These are phyloP conservation scores for Penicillium cataractarum DNA, from an alignment of 495 filamentous ascomycete species.

Conservation along the genomic window DNA sequence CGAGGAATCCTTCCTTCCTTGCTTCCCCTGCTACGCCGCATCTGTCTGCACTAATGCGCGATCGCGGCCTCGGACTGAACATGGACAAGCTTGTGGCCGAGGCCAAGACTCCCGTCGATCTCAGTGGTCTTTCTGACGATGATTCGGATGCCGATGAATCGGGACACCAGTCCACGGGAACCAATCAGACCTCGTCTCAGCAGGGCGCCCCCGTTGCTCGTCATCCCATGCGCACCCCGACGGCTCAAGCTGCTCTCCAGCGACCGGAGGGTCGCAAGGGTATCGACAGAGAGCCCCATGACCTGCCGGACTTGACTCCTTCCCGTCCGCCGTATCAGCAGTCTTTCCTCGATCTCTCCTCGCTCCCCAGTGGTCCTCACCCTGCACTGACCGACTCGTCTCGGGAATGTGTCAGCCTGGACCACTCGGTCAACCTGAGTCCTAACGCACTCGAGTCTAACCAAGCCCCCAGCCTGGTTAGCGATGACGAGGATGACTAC, in stretches of 20 bases:
- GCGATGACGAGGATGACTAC: constrained; percentile 81
- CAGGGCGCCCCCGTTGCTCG: constrained; percentile 32
- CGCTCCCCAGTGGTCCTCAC: constrained; percentile 29
- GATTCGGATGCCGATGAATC: constrained; percentile 54
- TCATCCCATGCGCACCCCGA: constrained; percentile 61
- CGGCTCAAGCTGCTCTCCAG: constrained; percentile 54
- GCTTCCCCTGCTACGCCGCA: constrained; percentile 73
- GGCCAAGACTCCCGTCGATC: constrained; percentile 26
- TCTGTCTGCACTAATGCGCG: constrained; percentile 71
- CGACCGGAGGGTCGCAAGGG: constrained; percentile 62
- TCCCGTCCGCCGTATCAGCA: constrained; percentile 40
- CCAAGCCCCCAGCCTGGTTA: constrained; percentile 80
- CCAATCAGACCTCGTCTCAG: constrained; percentile 40
- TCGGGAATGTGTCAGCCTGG: constrained; percentile 53
- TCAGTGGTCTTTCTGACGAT: constrained; percentile 55
- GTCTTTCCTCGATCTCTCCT: constrained; percentile 32
- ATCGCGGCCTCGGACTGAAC: constrained; percentile 65
- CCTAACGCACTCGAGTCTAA: constrained; percentile 81
- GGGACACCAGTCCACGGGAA: constrained; percentile 47
- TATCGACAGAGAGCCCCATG: constrained; percentile 35
- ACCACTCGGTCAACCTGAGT: constrained; percentile 64
- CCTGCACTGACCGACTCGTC: constrained; percentile 31
- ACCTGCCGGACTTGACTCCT: constrained; percentile 36
- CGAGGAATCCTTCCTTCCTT: constrained; percentile 32
- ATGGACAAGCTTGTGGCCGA: constrained; percentile 55